Evolutionary conservation across 108 stramenopile genomes (phyloP).

Genomic region (Nitzschia palea): DNA sequence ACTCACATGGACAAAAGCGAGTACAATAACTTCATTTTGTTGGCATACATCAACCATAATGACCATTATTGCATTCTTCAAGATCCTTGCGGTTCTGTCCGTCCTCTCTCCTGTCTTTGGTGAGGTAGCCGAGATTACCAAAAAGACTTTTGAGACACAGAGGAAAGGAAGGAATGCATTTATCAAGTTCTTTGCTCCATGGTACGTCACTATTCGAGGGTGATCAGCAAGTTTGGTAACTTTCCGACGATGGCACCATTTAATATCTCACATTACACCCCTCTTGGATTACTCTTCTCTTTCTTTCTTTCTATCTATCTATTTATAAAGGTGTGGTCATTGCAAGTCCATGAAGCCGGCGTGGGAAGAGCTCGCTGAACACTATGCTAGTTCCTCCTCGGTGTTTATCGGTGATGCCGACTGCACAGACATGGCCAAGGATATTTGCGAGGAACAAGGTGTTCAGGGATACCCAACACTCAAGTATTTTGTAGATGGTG

Average conservation of each 20-base stretch:
- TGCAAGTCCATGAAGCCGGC: constrained; percentile 71
- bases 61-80: too few species aligned
- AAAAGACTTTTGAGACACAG: constrained; percentile 26
- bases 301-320: background rate
- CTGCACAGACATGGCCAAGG: constrained; percentile 53
- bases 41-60: too few species aligned
- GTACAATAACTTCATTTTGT: too few species aligned
- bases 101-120: constrained; percentile 9
- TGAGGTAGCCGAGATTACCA: constrained; percentile 33
- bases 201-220: constrained; percentile 27
- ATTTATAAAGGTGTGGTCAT: constrained; percentile 53
- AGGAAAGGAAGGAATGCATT: constrained; percentile 46
- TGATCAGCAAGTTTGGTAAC: background rate
- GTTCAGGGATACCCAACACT: constrained; percentile 37
- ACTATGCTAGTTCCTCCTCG: constrained; percentile 66
- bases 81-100: constrained; percentile 3
- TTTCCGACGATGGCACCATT: background rate
- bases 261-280: too few species aligned
- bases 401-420: constrained; percentile 72
- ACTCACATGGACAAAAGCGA: too few species aligned
- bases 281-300: too few species aligned
- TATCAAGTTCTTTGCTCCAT: constrained; percentile 51
- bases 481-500: constrained; percentile 67
- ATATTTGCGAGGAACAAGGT: constrained; percentile 54
- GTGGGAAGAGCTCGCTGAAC: constrained; percentile 70